Evolutionary conservation across 2,329 filamentous ascomycete species (phyloP).

Genomic region (Cryphonectria japonica): DNA sequence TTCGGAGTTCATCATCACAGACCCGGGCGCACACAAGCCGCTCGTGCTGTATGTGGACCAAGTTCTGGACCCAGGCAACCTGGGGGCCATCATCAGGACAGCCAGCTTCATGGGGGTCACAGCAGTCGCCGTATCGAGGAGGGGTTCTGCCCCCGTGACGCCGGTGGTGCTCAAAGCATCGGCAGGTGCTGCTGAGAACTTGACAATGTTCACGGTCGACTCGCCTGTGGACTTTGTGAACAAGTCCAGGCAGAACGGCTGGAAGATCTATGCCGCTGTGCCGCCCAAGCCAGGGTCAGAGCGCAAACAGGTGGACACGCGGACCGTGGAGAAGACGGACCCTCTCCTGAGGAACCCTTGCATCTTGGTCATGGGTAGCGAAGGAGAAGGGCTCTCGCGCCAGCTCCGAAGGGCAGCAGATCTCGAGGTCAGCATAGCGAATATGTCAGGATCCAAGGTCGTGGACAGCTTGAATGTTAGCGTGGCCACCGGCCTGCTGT

Average conservation of each 20-base stretch:
- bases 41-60: constrained; percentile 76
- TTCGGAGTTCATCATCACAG: constrained; percentile 52
- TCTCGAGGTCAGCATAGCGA: constrained; percentile 67
- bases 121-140: constrained; percentile 76
- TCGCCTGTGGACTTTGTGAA: constrained; percentile 72
- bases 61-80: constrained; percentile 84
- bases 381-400: constrained; percentile 73
- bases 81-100: constrained; percentile 86
- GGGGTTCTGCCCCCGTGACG: constrained; percentile 74
- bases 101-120: constrained; percentile 90
- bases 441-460: constrained; percentile 51
- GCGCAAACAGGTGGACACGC: constrained; percentile 50
- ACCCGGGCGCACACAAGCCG: constrained; percentile 58
- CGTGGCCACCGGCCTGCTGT: constrained; percentile 80
- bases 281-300: constrained; percentile 46
- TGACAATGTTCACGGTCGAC: constrained; percentile 72
- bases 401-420: constrained; percentile 70
- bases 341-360: constrained; percentile 66
- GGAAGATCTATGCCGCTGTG: constrained; percentile 81
- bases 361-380: constrained; percentile 81
- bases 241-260: constrained; percentile 70
- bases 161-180: constrained; percentile 84
- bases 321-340: constrained; percentile 52
- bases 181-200: constrained; percentile 81
- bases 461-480: constrained; percentile 95